Conservation (phyloP, 2,329 filamentous ascomycete species). For the Colletotrichum navitas region DNA sequence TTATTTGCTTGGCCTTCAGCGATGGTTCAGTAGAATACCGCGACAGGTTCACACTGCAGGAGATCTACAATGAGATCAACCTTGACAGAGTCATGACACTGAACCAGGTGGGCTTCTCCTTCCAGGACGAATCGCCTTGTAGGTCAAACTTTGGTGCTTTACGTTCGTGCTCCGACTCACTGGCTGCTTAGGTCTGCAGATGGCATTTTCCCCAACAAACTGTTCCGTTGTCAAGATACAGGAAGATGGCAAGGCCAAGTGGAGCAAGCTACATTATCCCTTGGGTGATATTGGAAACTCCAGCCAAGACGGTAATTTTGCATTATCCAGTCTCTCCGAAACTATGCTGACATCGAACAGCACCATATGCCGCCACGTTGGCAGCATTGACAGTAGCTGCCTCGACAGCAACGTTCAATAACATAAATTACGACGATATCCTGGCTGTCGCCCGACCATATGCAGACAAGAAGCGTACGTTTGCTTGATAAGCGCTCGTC, state of each 20-base stretch:
- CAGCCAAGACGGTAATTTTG: conserved; percentile 60
- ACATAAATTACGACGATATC: conserved; percentile 76
- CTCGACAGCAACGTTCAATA: conserved; percentile 59
- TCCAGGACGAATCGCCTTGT: conserved; percentile 75
- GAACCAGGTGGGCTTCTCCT: conserved; percentile 83
- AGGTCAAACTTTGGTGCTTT: conserved; percentile 46
- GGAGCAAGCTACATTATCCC: conserved; percentile 67
- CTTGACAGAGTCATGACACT: conserved; percentile 76
- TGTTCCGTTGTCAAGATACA: conserved; percentile 70
- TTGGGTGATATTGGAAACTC: conserved; percentile 62
- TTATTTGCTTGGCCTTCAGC: conserved; percentile 79
- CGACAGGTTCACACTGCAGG: conserved; percentile 79
- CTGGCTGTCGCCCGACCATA: conserved; percentile 74
- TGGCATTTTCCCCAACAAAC: conserved; percentile 71
- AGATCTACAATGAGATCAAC: conserved; percentile 74
- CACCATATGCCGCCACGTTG: conserved; percentile 68
- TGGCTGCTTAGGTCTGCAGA: conserved; percentile 62
- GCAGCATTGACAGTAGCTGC: conserved; percentile 70
- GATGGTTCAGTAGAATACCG: conserved; percentile 87
- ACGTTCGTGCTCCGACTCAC: neutral
- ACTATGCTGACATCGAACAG: conserved; percentile 51
- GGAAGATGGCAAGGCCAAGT: conserved; percentile 70
- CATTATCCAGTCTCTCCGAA: conserved; percentile 38
- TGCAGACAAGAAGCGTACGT: conserved; percentile 53
- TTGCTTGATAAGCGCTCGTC: neutral